Conservation (phyloP, 208 protist genomes). For the Trypanosoma vivax region DNA sequence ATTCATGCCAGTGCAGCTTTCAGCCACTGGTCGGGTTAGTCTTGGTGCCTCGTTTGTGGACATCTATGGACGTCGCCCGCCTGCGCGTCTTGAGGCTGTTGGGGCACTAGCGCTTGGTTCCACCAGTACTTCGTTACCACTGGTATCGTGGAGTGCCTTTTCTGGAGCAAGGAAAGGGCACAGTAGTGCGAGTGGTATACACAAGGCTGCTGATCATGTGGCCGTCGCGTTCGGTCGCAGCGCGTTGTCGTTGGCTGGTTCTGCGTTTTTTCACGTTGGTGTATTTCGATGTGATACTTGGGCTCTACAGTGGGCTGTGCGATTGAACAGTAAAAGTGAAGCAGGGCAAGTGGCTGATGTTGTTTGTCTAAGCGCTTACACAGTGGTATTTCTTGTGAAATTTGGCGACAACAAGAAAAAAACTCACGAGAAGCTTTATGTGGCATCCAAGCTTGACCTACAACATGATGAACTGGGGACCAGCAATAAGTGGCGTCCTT, state of each 20-base stretch:
- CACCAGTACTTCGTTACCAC: background rate
- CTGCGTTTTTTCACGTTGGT: constrained; percentile 37
- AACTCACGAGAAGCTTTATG: constrained; percentile 6
- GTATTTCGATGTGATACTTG: constrained; percentile 80
- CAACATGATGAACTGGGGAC: constrained; percentile 3
- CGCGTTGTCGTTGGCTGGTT: background rate
- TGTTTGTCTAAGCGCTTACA: constrained; percentile 13
- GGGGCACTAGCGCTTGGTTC: background rate
- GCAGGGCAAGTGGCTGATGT: constrained; percentile 3
- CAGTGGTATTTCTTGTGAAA: constrained; percentile 13
- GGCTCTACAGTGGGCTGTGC: constrained; percentile 64
- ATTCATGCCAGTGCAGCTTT: constrained; percentile 3
- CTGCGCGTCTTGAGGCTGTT: constrained; percentile 7
- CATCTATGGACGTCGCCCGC: constrained; percentile 11
- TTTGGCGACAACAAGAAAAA: background rate
- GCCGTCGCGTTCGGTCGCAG: constrained; percentile 27
- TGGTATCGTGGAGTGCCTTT: constrained; percentile 20
- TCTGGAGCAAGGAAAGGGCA: background rate
- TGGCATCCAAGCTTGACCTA: constrained; percentile 16
- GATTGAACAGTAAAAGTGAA: background rate
- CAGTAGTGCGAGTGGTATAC: background rate
- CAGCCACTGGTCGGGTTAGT: constrained; percentile 13
- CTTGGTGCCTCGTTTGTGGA: constrained; percentile 15
- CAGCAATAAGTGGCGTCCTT: constrained; percentile 22
- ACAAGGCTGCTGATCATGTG: constrained; percentile 34